A percentile compares a stretch with the other conserved stretches of the same genome.
These are phyloP conservation scores for Cyberlindnera mycetangii DNA, from an alignment of 805 yeast species.

Conservation along the genomic window DNA sequence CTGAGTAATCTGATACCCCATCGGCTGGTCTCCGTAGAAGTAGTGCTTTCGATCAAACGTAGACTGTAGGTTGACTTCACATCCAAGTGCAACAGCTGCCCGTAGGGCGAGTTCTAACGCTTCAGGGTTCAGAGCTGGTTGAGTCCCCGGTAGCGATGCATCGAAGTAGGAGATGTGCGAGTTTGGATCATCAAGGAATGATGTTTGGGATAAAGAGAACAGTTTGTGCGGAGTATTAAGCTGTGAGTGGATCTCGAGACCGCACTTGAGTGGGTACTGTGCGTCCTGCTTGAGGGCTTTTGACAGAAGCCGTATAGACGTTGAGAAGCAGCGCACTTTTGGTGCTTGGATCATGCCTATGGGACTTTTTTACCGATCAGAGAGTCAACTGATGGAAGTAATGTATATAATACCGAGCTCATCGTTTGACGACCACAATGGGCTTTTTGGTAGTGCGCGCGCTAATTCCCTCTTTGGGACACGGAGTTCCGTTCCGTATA, in stretches of 20 bases:
- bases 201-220: constrained; percentile 60
- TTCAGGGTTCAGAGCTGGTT: constrained; percentile 75
- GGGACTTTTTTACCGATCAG: background rate
- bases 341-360: background rate
- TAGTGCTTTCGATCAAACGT: constrained; percentile 93
- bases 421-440: too few relatives aligned
- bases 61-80: constrained; percentile 52
- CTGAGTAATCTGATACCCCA: constrained; percentile 95
- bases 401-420: too few relatives aligned
- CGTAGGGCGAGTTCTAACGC: constrained; percentile 68
- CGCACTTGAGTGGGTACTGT: constrained; percentile 60
- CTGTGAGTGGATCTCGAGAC: constrained; percentile 93
- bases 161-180: constrained; percentile 74
- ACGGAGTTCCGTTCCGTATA: too few relatives aligned
- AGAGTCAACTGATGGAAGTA: too few relatives aligned
- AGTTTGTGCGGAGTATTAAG: constrained; percentile 69
- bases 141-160: constrained; percentile 88
- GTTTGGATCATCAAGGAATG: constrained; percentile 59
- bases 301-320: background rate
- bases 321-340: background rate
- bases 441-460: too few relatives aligned
- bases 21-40: constrained; percentile 94
- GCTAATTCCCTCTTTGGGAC: too few relatives aligned
- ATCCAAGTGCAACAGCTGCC: constrained; percentile 68
- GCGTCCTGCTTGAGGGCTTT: constrained; percentile 14